Evolutionary conservation across 2,329 filamentous ascomycete genomes (phyloP), one percentile per base, ranked within the genome.

Genomic region (Bimuria novae-zelandiae): DNA sequence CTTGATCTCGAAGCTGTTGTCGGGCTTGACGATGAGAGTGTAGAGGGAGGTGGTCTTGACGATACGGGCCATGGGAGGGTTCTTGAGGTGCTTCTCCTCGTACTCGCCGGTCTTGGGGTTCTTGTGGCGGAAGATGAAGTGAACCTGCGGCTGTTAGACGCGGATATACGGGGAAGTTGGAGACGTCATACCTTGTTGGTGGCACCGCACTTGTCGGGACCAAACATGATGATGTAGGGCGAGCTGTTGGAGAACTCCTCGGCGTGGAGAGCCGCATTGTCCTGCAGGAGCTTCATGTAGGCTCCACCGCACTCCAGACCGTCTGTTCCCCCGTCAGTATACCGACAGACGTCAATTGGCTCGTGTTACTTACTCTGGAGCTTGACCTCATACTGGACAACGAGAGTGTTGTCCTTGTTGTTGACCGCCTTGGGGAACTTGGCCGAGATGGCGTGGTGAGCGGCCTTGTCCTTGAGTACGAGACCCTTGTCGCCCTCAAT

Each of bases 71-170:
- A 88, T 83, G 57, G 94, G 92, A 61, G 93, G 88, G 68, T 84
- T 84, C 74, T 84, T 86, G 61, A 99, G 84, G 80, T 99, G 94
- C 88, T 99, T 99, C 89, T 99, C 94, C 85, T 99, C 93, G 72
- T 99, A 99, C 79, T 97, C 91, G 81, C 93, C 93, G 41, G 92
- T 97, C 89, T 96, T 97, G 75, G 94, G 94, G 86, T 97, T 99
- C 90, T 97, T 99, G 89, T 99, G 94, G 80, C 95, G 94, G 87
- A 99, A 96, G 78, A 99, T 99, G 82, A 99, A 96, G 78, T 88
- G 85, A 56, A 88, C 85, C 82, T 84, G 47, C 30, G 40, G 25
- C 7, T 43, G 51, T 75, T 46, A 72, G 60, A 27, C 45, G 40
- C 40, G 33, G 27, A 46, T 41, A 51, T 60, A 49, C 47, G 3